A percentile compares a stretch with the other conserved stretches of the same genome.
Evolutionary conservation across 108 stramenopile species (phyloP).

Genomic region (Bacterosira constricta): DNA sequence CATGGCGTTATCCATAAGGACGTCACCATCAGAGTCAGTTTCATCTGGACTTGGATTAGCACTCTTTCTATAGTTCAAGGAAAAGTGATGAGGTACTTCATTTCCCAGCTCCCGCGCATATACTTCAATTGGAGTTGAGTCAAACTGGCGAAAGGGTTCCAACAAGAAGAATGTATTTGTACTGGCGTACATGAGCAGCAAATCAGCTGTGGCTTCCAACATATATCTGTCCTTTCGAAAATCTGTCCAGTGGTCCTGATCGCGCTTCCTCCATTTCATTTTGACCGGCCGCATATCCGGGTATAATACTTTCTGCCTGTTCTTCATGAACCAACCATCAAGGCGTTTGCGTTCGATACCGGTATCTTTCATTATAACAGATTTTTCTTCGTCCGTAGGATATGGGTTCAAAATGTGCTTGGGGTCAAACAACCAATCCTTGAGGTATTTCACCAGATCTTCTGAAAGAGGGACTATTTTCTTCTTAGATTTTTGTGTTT

Average conservation of each 20-base stretch:
- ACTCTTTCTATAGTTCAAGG: constrained; percentile 10
- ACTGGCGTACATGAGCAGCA: constrained; percentile 79
- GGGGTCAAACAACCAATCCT: constrained; percentile 40
- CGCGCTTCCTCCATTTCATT: constrained; percentile 35
- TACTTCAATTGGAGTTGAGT: constrained; percentile 85
- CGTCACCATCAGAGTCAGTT: neutral
- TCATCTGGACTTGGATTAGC: neutral
- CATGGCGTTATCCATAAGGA: neutral
- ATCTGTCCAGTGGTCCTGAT: constrained; percentile 26
- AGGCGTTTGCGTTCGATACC: constrained; percentile 35
- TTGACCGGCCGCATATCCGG: constrained; percentile 22
- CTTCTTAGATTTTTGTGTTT: constrained; percentile 25
- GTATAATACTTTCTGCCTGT: constrained; percentile 23
- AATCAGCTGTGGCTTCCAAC: constrained; percentile 83
- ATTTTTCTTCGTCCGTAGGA: constrained; percentile 42
- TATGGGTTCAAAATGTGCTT: constrained; percentile 45
- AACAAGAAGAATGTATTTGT: constrained; percentile 80
- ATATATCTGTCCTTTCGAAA: constrained; percentile 65
- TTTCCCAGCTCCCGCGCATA: constrained; percentile 90
- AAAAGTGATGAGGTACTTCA: constrained; percentile 60
- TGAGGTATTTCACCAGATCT: constrained; percentile 38
- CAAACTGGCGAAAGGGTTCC: constrained; percentile 67
- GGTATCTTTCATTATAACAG: constrained; percentile 27
- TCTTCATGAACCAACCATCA: constrained; percentile 39
- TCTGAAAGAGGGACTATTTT: constrained; percentile 19